Percentiles rank a stretch among this genome's conserved stretches.
Conservation (phyloP, 1,284 basidiomycete genomes). For the Sanghuangporus sanghuang region DNA sequence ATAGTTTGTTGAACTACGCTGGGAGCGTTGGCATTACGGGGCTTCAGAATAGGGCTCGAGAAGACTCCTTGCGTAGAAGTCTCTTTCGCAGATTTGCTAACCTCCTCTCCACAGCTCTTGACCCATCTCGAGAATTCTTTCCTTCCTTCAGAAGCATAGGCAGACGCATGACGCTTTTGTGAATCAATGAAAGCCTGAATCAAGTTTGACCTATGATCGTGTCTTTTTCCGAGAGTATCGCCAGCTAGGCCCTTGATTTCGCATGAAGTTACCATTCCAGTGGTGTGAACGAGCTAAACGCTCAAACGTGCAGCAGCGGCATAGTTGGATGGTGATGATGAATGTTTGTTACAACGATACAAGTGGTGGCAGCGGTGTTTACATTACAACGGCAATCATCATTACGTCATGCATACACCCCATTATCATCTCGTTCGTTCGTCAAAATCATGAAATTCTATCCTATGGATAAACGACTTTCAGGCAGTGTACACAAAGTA, state of each 20-base stretch:
- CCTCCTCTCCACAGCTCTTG: background rate
- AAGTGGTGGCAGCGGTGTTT: background rate
- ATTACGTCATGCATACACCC: background rate
- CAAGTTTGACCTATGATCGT: slow-evolving; percentile 1
- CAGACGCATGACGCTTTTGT: slow-evolving; percentile 14
- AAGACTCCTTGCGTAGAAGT: slow-evolving; percentile 4
- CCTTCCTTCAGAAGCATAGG: slow-evolving; percentile 17
- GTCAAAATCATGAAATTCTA: background rate
- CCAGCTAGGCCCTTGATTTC: background rate
- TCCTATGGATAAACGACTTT: background rate
- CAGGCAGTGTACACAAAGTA: slow-evolving; percentile 43
- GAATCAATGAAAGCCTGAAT: slow-evolving; percentile 19
- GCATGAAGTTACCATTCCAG: background rate
- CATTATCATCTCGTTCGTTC: background rate
- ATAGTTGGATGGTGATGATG: background rate
- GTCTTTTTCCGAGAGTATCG: background rate
- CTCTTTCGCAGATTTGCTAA: background rate
- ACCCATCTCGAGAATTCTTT: slow-evolving; percentile 8
- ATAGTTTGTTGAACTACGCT: background rate
- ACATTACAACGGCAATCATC: background rate
- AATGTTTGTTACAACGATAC: background rate
- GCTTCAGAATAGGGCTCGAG: slow-evolving; percentile 21
- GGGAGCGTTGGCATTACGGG: slow-evolving; percentile 2
- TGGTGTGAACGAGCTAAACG: background rate
- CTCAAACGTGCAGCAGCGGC: background rate